Base-by-base conservation (phyloP, 805 yeast species). In the Isabelozyma gotoi region DNA sequence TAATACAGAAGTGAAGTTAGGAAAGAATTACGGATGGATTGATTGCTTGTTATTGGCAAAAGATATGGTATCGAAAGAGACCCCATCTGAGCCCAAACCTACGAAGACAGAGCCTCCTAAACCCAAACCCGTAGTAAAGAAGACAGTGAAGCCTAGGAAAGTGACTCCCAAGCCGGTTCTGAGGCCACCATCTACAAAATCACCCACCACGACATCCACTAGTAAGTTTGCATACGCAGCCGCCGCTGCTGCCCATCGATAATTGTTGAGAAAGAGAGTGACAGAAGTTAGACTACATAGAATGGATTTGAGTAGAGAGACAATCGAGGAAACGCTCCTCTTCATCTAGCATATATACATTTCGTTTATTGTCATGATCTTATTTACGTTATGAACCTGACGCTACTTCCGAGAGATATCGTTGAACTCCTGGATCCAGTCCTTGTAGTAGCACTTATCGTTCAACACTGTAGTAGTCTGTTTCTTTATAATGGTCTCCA, bases 31-130 rank as follows among this genome's bases (percentile, higher is more conserved):
- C 36, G 76, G 80, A 3, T 85, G 92, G 92, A 82, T 85, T 11
- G 85, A 83, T 38, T 77, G 89, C 40, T 70, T 85, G 45, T 65
- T 85, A 49, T 77, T 77, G 49, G 87, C 89, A 2, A 82, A 84
- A 51, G 81, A 82, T 39, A 54, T 82, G 53, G 64, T 64, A 33
- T 45, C 60, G 49, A n/a, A 44, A 46, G 15, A 43, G 50, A 35
- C 52, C 48, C 21, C 46, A 50, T 39, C 47, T 24, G 29, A 38
- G 24, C 33, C 33, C 21, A 15, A 15, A 15, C 44, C 34, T 31
- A 36, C 35, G 14, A 46, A 36, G 27, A 19, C 45, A 20, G 45
- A 34, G 32, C 31, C 19, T 7, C n/a, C 35, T 24, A 33, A 41
- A 16, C 16, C 47, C 33, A 16, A 29, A 37, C 19, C 27, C 27